Conservation (phyloP, 2,329 filamentous ascomycete species). For the Pestalotiopsis sp. region DNA sequence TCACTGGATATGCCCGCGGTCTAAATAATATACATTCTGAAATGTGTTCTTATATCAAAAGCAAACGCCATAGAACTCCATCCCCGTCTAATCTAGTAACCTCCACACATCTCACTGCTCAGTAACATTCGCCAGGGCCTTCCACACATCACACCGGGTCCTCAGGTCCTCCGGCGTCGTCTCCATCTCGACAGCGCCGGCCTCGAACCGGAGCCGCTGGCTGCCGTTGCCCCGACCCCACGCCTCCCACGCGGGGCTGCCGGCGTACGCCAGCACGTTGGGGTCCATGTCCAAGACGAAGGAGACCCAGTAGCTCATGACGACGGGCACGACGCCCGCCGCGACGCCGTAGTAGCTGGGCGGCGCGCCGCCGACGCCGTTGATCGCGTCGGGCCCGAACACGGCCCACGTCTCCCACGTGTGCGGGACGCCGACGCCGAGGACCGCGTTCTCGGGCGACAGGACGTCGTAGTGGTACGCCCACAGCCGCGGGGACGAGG, state of each 20-base stretch:
- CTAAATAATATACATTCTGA: not conserved
- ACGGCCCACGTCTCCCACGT: slow-evolving; percentile 50
- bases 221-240: slow-evolving; percentile 31
- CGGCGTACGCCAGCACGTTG: slow-evolving; percentile 35
- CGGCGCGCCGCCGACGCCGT: slow-evolving; percentile 24
- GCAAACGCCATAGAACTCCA: not conserved
- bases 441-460: slow-evolving; percentile 36
- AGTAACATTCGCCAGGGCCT: slow-evolving; percentile 34
- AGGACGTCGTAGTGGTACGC: slow-evolving; percentile 53
- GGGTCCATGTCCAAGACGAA: slow-evolving; percentile 50
- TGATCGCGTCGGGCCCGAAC: slow-evolving; percentile 45
- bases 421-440: slow-evolving; percentile 51
- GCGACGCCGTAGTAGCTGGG: slow-evolving; percentile 48
- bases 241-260: slow-evolving; percentile 42
- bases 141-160: slow-evolving; percentile 45
- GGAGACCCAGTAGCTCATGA: slow-evolving; percentile 53
- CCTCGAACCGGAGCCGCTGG: slow-evolving; percentile 42
- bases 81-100: no score
- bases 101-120: slow-evolving; percentile 25
- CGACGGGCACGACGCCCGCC: slow-evolving; percentile 43
- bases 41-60: not conserved
- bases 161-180: slow-evolving; percentile 33
- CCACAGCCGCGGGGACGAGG: slow-evolving; percentile 35
- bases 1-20: no score
- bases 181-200: slow-evolving; percentile 43